A percentile compares a stretch with the other conserved stretches of the same genome.
phyloP scores from a whole-genome alignment of 371 early-diverging fungal genomes.

The Syncephalastrum contaminatum region DNA sequence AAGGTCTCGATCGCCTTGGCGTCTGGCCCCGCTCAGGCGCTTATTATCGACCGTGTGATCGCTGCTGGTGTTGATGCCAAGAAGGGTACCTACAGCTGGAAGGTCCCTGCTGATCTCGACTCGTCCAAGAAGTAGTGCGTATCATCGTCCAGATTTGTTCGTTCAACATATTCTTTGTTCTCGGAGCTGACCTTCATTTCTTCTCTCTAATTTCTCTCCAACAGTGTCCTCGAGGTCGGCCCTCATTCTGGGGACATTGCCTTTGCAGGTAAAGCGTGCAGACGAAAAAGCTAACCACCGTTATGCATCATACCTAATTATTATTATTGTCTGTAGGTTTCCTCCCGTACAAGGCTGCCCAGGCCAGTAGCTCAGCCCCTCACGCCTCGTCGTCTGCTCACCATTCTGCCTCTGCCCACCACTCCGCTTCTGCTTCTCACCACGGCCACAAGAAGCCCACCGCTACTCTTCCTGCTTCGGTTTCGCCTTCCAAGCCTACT shows the following conservation, averaged over 20 bases:
- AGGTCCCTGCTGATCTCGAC: slow-evolving; percentile 30
- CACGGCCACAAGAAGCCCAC: slow-evolving; percentile 7
- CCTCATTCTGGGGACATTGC: slow-evolving; percentile 38
- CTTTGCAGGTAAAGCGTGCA: slow-evolving; percentile 34
- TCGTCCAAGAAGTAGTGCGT: slow-evolving; percentile 35
- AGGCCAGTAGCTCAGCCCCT: no score
- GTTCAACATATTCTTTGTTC: not conserved
- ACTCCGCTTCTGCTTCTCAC: slow-evolving; percentile 5
- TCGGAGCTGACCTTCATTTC: slow-evolving; percentile 3
- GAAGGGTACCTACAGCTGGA: slow-evolving; percentile 40
- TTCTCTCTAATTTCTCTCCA: slow-evolving; percentile 1
- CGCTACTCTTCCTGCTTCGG: slow-evolving; percentile 13
- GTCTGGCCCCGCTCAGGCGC: slow-evolving; percentile 39
- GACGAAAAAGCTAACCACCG: not conserved
- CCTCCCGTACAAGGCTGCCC: slow-evolving; percentile 2
- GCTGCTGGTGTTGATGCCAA: slow-evolving; percentile 29
- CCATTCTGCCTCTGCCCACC: no score
- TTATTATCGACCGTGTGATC: slow-evolving; percentile 35
- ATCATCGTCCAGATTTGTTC: not conserved
- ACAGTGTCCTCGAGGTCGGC: slow-evolving; percentile 46
- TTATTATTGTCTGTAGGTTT: slow-evolving; percentile 12
- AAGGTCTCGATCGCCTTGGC: slow-evolving; percentile 39
- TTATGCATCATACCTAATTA: not conserved
- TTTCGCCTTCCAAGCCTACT: slow-evolving; percentile 7
- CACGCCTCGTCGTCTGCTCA: no score